Evolutionary conservation across 306 rosid genomes (phyloP).

Genomic region (Inga leiocalycina): DNA sequence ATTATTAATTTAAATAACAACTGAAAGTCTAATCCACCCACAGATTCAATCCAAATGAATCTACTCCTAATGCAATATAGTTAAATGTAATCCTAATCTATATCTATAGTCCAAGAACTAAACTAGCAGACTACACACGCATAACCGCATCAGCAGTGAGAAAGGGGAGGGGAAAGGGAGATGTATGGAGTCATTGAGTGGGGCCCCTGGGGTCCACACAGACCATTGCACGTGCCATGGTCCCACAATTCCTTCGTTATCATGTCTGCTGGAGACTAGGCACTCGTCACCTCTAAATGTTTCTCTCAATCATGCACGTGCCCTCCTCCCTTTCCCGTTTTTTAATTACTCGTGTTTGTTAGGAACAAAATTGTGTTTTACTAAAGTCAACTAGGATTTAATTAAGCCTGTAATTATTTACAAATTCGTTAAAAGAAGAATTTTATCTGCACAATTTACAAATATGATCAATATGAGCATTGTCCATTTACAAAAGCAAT

Average conservation of each 20-base stretch:
- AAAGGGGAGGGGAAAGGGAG: constrained; percentile 12
- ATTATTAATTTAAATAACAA: neutral
- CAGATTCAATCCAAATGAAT: neutral
- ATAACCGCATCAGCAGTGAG: neutral
- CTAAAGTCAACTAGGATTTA: neutral
- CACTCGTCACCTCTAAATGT: neutral
- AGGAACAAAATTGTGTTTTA: neutral
- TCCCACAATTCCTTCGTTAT: constrained; percentile 1
- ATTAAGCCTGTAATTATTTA: neutral
- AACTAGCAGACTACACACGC: neutral
- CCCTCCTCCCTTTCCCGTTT: neutral
- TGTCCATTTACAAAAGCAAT: no score
- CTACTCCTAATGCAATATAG: neutral
- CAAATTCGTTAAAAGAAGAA: neutral
- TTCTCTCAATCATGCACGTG: constrained; percentile 17
- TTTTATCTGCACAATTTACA: neutral
- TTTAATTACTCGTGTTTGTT: neutral
- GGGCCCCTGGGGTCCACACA: neutral
- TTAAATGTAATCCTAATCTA: neutral
- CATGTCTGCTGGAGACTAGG: neutral
- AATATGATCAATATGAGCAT: neutral
- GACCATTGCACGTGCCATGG: constrained; percentile 36
- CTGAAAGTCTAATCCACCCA: neutral
- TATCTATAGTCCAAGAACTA: neutral
- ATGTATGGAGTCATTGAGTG: constrained; percentile 9